Evolutionary conservation across 306 rosid species (phyloP).

Genomic region (Prunus dulcis): DNA sequence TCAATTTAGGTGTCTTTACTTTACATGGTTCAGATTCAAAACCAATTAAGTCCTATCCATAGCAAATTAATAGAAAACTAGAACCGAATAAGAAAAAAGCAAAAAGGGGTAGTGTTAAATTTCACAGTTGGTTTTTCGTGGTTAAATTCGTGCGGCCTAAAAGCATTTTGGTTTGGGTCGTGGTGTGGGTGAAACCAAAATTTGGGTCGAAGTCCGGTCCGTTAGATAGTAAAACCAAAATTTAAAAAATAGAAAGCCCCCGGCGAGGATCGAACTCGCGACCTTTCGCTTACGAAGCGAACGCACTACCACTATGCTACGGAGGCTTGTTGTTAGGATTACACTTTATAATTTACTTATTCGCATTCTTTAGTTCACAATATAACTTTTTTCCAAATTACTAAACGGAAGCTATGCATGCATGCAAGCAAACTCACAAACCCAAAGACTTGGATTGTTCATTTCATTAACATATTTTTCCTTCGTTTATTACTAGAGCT

Average conservation of each 20-base stretch:
- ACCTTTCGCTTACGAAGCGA: constrained; percentile 99
- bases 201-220: neutral
- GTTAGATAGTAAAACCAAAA: neutral
- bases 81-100: no score
- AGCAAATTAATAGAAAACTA: neutral
- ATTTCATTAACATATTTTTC: neutral
- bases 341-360: rapidly evolving
- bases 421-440: no score
- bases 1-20: neutral
- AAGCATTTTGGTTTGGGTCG: neutral
- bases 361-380: no score
- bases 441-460: no score
- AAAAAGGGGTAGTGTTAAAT: no score
- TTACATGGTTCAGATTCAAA: neutral
- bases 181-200: neutral
- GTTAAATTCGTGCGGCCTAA: neutral
- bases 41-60: neutral
- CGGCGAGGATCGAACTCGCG: constrained; percentile 98
- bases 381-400: no score
- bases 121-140: neutral
- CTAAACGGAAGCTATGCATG: no score
- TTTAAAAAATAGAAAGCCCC: constrained; percentile 39
- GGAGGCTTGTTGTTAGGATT: constrained; percentile 40
- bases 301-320: constrained; percentile 99
- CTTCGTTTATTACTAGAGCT: no score